phyloP scores from a whole-genome alignment of 1,139 yeast genomes.

The Scheffersomyces lignicola region DNA sequence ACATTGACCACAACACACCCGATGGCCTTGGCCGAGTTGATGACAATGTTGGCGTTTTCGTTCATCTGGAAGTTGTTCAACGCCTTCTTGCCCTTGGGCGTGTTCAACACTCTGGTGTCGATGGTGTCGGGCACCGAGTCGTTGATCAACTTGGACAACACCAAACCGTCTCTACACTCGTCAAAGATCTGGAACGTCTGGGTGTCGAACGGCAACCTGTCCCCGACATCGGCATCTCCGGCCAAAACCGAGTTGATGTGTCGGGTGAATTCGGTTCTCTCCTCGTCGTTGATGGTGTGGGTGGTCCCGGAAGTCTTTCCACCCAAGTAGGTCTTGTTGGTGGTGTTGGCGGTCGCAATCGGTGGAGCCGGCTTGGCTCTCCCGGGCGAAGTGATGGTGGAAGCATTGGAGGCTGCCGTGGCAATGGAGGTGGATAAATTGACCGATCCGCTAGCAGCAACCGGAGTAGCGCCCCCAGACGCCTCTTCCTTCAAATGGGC shows the following conservation, averaged over 20 bases:
- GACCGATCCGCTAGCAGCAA: constrained; percentile 9
- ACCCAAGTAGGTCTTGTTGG: constrained; percentile 79
- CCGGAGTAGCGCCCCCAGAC: constrained; percentile 14
- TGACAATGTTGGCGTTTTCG: constrained; percentile 95
- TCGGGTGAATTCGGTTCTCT: constrained; percentile 90
- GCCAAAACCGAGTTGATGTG: constrained; percentile 90
- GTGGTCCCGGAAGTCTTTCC: constrained; percentile 86
- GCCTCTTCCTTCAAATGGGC: constrained; percentile 67
- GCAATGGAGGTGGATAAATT: constrained; percentile 12
- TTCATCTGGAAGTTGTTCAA: constrained; percentile 93
- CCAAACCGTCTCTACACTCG: constrained; percentile 94
- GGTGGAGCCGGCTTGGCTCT: constrained; percentile 28
- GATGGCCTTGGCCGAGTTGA: constrained; percentile 97
- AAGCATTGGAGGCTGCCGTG: constrained; percentile 21
- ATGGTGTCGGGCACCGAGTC: constrained; percentile 98
- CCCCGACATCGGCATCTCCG: constrained; percentile 88
- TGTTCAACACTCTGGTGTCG: constrained; percentile 93
- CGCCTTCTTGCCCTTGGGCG: constrained; percentile 73
- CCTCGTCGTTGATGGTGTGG: constrained; percentile 96
- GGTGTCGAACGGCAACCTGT: constrained; percentile 86
- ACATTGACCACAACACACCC: constrained; percentile 98
- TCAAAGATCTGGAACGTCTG: constrained; percentile 95
- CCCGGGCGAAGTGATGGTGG: constrained; percentile 23
- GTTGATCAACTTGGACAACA: constrained; percentile 87
- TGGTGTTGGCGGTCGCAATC: constrained; percentile 49